Evolutionary conservation across 2,329 filamentous ascomycete genomes (phyloP).

Genomic region (Lachnellula hyalina): DNA sequence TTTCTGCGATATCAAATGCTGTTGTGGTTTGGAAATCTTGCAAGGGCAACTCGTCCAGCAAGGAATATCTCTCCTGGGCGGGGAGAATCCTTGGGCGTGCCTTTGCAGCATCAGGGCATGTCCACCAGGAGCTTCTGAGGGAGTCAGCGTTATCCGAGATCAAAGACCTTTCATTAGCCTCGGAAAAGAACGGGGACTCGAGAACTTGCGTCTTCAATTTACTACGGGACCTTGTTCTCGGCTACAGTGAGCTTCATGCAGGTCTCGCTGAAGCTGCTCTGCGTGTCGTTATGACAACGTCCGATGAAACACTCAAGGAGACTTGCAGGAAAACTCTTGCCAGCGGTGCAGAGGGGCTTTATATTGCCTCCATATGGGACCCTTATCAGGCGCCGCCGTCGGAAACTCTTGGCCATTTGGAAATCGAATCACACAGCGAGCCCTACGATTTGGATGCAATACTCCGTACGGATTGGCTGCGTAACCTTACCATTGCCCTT

Average conservation of each 20-base stretch:
- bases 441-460: slow-evolving; percentile 32
- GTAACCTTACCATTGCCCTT: slow-evolving; percentile 55
- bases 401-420: slow-evolving; percentile 32
- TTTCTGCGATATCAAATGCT: slow-evolving; percentile 55
- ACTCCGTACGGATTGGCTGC: slow-evolving; percentile 52
- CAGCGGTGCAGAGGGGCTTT: slow-evolving; percentile 46
- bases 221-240: slow-evolving; percentile 56
- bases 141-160: slow-evolving; percentile 51
- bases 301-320: slow-evolving; percentile 35
- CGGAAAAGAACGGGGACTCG: slow-evolving; percentile 44
- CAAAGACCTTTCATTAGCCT: slow-evolving; percentile 31
- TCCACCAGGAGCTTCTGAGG: slow-evolving; percentile 54
- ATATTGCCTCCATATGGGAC: slow-evolving; percentile 51
- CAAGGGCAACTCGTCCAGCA: slow-evolving; percentile 54
- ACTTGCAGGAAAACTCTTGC: slow-evolving; percentile 49
- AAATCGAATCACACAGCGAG: slow-evolving; percentile 5
- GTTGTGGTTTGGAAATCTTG: slow-evolving; percentile 74
- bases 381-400: slow-evolving; percentile 51
- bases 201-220: slow-evolving; percentile 58
- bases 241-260: slow-evolving; percentile 48
- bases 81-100: slow-evolving; percentile 78
- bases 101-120: slow-evolving; percentile 69
- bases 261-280: slow-evolving; percentile 58
- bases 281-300: slow-evolving; percentile 48
- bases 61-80: slow-evolving; percentile 76